Evolutionary conservation across 805 yeast species (phyloP).

Genomic region (Danielia oregonensis): DNA sequence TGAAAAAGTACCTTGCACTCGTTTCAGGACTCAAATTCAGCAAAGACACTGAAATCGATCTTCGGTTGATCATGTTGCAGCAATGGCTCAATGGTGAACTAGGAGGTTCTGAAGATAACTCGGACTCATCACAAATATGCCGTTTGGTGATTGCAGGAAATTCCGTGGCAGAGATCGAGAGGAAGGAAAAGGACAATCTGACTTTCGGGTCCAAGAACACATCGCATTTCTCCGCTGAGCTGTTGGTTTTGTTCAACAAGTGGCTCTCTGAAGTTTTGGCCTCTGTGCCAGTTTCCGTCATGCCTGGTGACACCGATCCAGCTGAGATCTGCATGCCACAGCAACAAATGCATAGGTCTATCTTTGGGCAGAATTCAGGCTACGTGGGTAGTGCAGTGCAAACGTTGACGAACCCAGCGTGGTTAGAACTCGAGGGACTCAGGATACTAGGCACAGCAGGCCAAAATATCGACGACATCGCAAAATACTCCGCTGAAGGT

Average conservation of each 20-base stretch:
- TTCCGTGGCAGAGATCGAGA: slow-evolving; percentile 41
- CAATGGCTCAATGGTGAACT: slow-evolving; percentile 73
- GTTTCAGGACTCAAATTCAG: slow-evolving; percentile 71
- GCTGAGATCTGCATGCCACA: slow-evolving; percentile 85
- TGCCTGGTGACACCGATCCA: slow-evolving; percentile 89
- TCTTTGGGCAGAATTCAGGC: slow-evolving; percentile 49
- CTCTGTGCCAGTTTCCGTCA: slow-evolving; percentile 64
- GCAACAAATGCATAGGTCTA: slow-evolving; percentile 78
- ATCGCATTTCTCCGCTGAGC: slow-evolving; percentile 46
- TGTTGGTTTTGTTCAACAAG: slow-evolving; percentile 54
- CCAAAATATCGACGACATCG: slow-evolving; percentile 76
- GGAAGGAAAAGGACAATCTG: slow-evolving; percentile 25
- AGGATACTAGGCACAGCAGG: slow-evolving; percentile 76
- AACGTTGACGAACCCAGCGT: slow-evolving; percentile 66
- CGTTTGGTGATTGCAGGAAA: slow-evolving; percentile 72
- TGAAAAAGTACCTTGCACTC: slow-evolving; percentile 47
- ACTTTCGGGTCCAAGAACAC: slow-evolving; percentile 51
- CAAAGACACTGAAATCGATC: slow-evolving; percentile 40
- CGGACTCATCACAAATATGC: slow-evolving; percentile 31
- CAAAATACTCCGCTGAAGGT: slow-evolving; percentile 50
- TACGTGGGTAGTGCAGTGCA: slow-evolving; percentile 38
- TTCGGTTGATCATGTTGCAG: slow-evolving; percentile 53
- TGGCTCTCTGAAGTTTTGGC: slow-evolving; percentile 54
- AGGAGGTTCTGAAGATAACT: slow-evolving; percentile 29
- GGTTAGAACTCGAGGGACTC: slow-evolving; percentile 57